Evolutionary conservation across 2,329 filamentous ascomycete genomes (phyloP).

Genomic region (Madurella mycetomatis): DNA sequence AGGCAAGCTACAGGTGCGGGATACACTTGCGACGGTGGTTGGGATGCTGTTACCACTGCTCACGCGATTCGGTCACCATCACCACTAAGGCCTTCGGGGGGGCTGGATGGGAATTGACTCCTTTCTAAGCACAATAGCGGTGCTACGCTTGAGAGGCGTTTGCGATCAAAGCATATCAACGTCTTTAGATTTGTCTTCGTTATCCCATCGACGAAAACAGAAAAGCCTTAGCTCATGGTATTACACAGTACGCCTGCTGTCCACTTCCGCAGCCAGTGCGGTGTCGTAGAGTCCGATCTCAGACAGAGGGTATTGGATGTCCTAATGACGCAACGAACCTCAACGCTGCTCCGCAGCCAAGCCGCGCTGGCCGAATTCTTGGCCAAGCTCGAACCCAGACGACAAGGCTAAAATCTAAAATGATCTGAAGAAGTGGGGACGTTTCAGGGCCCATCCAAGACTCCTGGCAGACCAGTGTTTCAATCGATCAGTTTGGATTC

Average conservation of each 20-base stretch:
- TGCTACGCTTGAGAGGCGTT: not conserved
- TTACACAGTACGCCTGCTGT: no score
- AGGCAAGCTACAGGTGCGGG: slow-evolving; percentile 57
- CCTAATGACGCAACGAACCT: not conserved
- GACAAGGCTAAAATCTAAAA: slow-evolving; percentile 6
- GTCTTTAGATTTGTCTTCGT: not conserved
- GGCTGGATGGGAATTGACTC: not conserved
- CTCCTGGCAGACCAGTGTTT: slow-evolving; percentile 6
- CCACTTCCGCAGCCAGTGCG: not conserved
- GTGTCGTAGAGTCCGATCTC: not conserved
- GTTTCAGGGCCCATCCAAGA: slow-evolving; percentile 8
- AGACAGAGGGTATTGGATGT: not conserved
- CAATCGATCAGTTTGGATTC: slow-evolving; percentile 6
- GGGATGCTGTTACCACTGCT: slow-evolving; percentile 76
- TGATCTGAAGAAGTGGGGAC: slow-evolving; percentile 3
- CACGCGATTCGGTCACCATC: slow-evolving; percentile 73
- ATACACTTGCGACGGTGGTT: slow-evolving; percentile 65
- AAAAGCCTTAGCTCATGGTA: no score
- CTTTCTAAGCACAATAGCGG: not conserved
- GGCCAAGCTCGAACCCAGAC: not conserved
- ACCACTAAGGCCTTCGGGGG: slow-evolving; percentile 35
- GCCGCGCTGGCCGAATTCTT: not conserved
- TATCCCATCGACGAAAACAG: not conserved
- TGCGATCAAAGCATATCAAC: not conserved
- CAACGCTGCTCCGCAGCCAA: not conserved